Evolutionary conservation across 1,284 basidiomycete genomes (phyloP), one percentile per base, ranked within the genome.

Genomic region (Spongispora temasekensis): DNA sequence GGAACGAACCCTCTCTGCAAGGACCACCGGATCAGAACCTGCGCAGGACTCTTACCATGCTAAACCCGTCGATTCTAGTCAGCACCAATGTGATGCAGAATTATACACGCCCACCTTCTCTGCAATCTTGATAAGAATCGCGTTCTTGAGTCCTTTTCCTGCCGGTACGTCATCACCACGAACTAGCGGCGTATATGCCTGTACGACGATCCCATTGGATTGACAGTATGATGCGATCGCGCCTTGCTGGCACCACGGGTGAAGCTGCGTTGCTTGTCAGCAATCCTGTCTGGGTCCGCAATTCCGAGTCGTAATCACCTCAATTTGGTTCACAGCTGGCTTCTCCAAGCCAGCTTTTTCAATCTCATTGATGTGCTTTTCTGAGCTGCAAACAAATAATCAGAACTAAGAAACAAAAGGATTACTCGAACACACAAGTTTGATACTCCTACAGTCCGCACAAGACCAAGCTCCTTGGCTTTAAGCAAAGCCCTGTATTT

Each of bases 1-100:
- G 77, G 76, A 12, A 77, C 70, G 32, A 62, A 53, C 76, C 82
- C 82, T 54, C 81, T 83, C 68, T 90, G 89, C 42, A 91, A 71
- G 15, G 84, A 86, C 89, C 89, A 91, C 5, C 89, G 79, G 50
- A 91, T 76, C 56, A 91, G 76, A 21, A 92, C 77, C 65, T 90
- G 89, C 0, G 86, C 81, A 2, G 80, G 74, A 4, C 77, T 77
- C 67, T 81, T 87, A 35, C 72, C 46, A 34, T 67, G 62, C 72
- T 73, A 30, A 32, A 55, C 37, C n/a, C 15, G 21, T 34, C 4
- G 15, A 44, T 5, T 30, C 37, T 10, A 27, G 51, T 70, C 54
- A 64, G 58, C n/a, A 51, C 35, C 5, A 19, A 60, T 61, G 30
- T 30, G 17, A 17, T 23, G 46, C 10, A 28, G n/a, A 17, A 51